These are phyloP conservation scores for Mycena haematopus DNA, from an alignment of 768 basidiomycete species.

Conservation along the genomic window DNA sequence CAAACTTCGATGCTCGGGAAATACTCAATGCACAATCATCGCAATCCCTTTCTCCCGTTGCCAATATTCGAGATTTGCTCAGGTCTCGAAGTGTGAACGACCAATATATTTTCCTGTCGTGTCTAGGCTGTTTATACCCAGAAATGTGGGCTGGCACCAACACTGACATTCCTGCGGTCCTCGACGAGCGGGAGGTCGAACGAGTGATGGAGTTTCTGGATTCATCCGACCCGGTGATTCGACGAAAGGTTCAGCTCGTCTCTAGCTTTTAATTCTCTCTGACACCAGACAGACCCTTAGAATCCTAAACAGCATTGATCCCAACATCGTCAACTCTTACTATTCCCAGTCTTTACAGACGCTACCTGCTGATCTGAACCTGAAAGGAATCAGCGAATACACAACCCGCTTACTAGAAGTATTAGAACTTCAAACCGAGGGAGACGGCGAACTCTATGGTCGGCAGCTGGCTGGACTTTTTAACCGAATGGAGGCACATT, in stretches of 20 bases:
- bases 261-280: constrained; percentile 17
- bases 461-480: constrained; percentile 52
- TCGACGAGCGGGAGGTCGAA: constrained; percentile 80
- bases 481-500: constrained; percentile 43
- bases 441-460: constrained; percentile 68
- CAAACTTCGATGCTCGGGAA: constrained; percentile 37
- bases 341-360: constrained; percentile 51
- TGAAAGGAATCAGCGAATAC: constrained; percentile 48
- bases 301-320: constrained; percentile 64
- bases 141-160: constrained; percentile 72
- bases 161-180: constrained; percentile 52
- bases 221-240: constrained; percentile 61
- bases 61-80: constrained; percentile 62
- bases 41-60: constrained; percentile 44
- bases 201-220: constrained; percentile 72
- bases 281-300: constrained; percentile 58
- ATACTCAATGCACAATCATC: constrained; percentile 36
- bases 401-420: constrained; percentile 61
- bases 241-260: constrained; percentile 57
- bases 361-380: constrained; percentile 40
- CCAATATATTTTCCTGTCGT: constrained; percentile 69
- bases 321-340: constrained; percentile 61
- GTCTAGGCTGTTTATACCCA: constrained; percentile 64
- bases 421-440: constrained; percentile 48
- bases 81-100: constrained; percentile 64